Evolutionary conservation across 345 rosid species (phyloP).

Genomic region (Pistacia atlantica): DNA sequence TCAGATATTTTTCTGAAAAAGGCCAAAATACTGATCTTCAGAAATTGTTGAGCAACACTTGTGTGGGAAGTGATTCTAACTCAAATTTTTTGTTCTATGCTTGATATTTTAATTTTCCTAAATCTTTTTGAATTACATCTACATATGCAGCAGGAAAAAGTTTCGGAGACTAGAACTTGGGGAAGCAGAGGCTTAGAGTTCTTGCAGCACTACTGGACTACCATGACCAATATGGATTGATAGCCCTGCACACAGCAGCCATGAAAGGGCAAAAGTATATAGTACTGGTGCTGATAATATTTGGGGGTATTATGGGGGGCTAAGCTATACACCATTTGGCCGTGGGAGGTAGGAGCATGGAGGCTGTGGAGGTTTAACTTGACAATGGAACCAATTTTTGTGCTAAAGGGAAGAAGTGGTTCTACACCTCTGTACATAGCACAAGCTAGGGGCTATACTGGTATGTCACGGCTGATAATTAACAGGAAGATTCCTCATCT

Average conservation of each 20-base stretch:
- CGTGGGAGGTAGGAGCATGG: slow-evolving; percentile 37
- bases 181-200: slow-evolving; percentile 29
- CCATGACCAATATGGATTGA: slow-evolving; percentile 47
- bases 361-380: slow-evolving; percentile 45
- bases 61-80: too few species aligned
- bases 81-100: too few species aligned
- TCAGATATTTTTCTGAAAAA: too few species aligned
- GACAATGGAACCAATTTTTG: slow-evolving; percentile 39
- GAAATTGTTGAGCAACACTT: too few species aligned
- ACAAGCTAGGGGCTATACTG: slow-evolving; percentile 31
- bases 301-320: slow-evolving; percentile 42
- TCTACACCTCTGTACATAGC: slow-evolving; percentile 41
- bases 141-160: slow-evolving; percentile 31
- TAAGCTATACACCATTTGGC: slow-evolving; percentile 49
- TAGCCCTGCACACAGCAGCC: slow-evolving; percentile 55
- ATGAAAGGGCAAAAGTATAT: slow-evolving; percentile 44
- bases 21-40: too few species aligned
- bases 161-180: slow-evolving; percentile 36
- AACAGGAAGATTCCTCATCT: slow-evolving; percentile 21
- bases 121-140: not conserved
- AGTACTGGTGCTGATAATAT: slow-evolving; percentile 32
- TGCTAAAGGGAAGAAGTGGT: slow-evolving; percentile 40
- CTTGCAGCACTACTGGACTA: slow-evolving; percentile 26
- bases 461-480: slow-evolving; percentile 29
- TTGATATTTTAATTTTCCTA: too few species aligned